These are phyloP conservation scores for Selaginella tamariscina DNA, from an alignment of 75 land plant genomes.

Conservation along the genomic window DNA sequence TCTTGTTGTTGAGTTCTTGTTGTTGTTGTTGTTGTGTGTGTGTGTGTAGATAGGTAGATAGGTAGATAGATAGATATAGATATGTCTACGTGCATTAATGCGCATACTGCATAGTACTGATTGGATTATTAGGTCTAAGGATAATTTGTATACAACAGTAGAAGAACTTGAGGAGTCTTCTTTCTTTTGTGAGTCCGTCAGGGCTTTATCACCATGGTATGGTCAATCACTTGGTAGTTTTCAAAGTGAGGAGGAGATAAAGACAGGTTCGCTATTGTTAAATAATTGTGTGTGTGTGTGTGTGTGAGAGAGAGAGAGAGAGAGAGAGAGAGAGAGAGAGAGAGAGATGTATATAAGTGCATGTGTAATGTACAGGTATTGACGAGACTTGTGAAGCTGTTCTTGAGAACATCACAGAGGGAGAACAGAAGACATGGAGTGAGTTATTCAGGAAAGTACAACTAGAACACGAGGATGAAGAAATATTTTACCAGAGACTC, in stretches of 20 bases:
- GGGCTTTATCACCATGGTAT: slow-evolving; percentile 53
- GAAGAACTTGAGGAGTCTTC: slow-evolving; percentile 42
- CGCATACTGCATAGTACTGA: too few species aligned
- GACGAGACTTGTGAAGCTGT: neutral
- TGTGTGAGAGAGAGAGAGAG: too few species aligned
- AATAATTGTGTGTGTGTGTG: too few species aligned
- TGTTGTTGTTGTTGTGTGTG: too few species aligned
- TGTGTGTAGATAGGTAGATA: too few species aligned
- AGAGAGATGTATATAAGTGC: neutral
- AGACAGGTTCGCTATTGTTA: too few species aligned
- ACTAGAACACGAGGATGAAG: slow-evolving; percentile 5
- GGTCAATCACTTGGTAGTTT: neutral
- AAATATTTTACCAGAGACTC: slow-evolving; percentile 22
- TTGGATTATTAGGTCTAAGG: neutral
- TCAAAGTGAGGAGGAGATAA: too few species aligned
- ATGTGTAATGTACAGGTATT: neutral
- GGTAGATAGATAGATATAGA: too few species aligned
- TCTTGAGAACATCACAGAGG: neutral
- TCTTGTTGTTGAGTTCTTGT: too few species aligned
- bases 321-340: neutral
- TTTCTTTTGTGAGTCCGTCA: slow-evolving; percentile 41
- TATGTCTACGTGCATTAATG: too few species aligned
- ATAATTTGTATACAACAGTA: slow-evolving; percentile 18
- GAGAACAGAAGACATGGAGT: neutral
- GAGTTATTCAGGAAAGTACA: neutral